Conservation (phyloP, 73 alveolate species). For the Paramecium biaurelia region DNA sequence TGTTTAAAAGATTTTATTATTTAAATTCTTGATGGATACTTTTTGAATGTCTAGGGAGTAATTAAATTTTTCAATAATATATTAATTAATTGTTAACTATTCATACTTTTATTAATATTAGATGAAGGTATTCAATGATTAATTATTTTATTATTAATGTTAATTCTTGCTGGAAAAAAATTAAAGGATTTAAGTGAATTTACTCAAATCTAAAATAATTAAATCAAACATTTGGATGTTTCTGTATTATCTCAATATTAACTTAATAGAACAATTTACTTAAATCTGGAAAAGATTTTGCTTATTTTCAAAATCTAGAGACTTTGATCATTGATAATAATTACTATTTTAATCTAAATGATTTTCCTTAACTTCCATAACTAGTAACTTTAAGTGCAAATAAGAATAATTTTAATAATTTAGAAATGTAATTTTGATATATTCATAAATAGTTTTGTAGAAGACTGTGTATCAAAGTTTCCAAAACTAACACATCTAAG, state of each 20-base stretch:
- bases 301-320: background rate
- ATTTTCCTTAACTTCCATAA: background rate
- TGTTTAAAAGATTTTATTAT: too few species aligned
- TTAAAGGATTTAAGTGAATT: background rate
- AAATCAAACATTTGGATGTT: constrained; percentile 13
- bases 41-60: background rate
- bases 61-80: too few species aligned
- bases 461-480: background rate
- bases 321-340: constrained; percentile 37
- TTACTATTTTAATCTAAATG: constrained; percentile 18
- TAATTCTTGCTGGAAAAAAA: constrained; percentile 23
- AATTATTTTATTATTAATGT: background rate
- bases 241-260: background rate
- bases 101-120: background rate
- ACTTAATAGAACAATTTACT: background rate
- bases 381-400: constrained; percentile 15
- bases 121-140: background rate
- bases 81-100: too few species aligned
- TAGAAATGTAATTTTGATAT: background rate
- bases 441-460: background rate
- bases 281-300: constrained; percentile 26
- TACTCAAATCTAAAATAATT: background rate
- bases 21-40: too few species aligned
- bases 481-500: constrained; percentile 8
- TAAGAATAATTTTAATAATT: constrained; percentile 31